A percentile compares a stretch with the other conserved stretches of the same genome.
phyloP scores from a whole-genome alignment of 2,329 filamentous ascomycete species.

The Ophiosphaerella herpotricha region DNA sequence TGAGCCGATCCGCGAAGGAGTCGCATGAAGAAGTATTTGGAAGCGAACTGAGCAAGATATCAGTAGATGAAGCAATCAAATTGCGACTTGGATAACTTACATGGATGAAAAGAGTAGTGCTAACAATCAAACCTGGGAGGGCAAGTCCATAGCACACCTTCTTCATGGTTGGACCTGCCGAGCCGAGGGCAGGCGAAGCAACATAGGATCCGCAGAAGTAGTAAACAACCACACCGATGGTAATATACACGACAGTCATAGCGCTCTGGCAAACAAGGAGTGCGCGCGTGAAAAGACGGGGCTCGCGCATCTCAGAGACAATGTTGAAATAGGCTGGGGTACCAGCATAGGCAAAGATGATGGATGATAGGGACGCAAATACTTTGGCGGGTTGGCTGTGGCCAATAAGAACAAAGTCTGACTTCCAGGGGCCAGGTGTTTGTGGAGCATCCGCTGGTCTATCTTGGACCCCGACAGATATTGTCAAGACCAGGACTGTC shows the following conservation, averaged over 20 bases:
- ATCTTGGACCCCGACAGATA: slow-evolving; percentile 32
- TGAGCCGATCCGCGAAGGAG: slow-evolving; percentile 70
- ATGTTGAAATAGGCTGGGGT: slow-evolving; percentile 71
- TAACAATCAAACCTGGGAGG: slow-evolving; percentile 52
- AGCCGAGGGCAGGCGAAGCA: slow-evolving; percentile 68
- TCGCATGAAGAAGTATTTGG: slow-evolving; percentile 62
- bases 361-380: slow-evolving; percentile 24
- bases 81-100: slow-evolving; percentile 7
- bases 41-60: slow-evolving; percentile 17
- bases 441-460: slow-evolving; percentile 29
- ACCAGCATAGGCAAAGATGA: slow-evolving; percentile 49
- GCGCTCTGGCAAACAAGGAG: slow-evolving; percentile 60
- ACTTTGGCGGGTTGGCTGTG: slow-evolving; percentile 20
- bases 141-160: slow-evolving; percentile 72
- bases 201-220: slow-evolving; percentile 66
- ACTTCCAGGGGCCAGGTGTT: slow-evolving; percentile 21
- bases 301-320: slow-evolving; percentile 67
- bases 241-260: slow-evolving; percentile 66
- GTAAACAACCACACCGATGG: slow-evolving; percentile 71
- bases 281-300: slow-evolving; percentile 64
- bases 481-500: slow-evolving; percentile 29
- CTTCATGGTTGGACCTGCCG: slow-evolving; percentile 59
- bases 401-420: slow-evolving; percentile 25
- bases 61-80: background rate
- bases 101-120: slow-evolving; percentile 27